Conservation (phyloP, 2,329 filamentous ascomycete species). For the Diaporthe citri region DNA sequence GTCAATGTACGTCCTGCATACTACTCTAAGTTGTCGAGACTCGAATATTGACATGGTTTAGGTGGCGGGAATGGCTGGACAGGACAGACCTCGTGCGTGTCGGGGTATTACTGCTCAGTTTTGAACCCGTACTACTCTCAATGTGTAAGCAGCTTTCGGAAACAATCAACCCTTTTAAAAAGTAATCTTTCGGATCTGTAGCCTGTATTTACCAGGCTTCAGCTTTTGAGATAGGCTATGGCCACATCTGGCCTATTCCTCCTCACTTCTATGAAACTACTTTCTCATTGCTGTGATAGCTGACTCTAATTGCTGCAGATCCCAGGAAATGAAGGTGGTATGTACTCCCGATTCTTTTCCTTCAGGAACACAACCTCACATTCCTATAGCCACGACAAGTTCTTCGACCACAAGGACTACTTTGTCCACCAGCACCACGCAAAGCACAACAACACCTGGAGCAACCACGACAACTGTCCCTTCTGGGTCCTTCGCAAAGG, state of each 20-base stretch:
- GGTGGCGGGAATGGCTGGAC: conserved; percentile 1
- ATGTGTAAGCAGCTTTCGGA: background rate
- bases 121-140: conserved; percentile 3
- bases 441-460: background rate
- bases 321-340: background rate
- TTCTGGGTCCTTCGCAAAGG: background rate
- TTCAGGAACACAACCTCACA: background rate
- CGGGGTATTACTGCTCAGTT: conserved; percentile 14
- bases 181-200: too few relatives aligned
- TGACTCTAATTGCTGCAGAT: background rate
- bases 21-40: background rate
- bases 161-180: too few relatives aligned
- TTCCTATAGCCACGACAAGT: background rate
- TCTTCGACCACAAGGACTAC: background rate
- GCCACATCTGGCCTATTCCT: too few relatives aligned
- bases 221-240: too few relatives aligned
- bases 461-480: background rate
- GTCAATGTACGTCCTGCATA: background rate
- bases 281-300: too few relatives aligned
- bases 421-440: background rate
- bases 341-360: background rate
- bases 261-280: too few relatives aligned
- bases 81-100: background rate
- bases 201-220: too few relatives aligned
- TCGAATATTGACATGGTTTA: background rate